phyloP scores from a whole-genome alignment of 805 yeast species.

The Metschnikowia baotianmanensis region DNA sequence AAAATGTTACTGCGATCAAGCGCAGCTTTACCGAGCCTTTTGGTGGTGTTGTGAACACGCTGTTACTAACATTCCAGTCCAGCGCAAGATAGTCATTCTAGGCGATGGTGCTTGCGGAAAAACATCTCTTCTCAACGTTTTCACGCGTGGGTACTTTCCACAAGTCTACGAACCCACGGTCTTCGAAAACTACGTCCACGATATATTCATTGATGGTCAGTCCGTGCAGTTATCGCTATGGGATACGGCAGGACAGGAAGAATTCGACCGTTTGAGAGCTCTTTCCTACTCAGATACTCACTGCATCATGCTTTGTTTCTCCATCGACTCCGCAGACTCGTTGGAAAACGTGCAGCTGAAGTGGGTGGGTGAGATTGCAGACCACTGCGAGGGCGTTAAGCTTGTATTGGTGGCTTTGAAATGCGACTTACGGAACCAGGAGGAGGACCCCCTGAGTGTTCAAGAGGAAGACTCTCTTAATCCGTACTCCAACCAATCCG shows the following conservation, averaged over 20 bases:
- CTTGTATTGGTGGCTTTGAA: slow-evolving; percentile 90
- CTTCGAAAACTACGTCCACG: slow-evolving; percentile 95
- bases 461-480: slow-evolving; percentile 29
- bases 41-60: neutral
- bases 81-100: slow-evolving; percentile 87
- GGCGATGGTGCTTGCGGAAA: slow-evolving; percentile 99
- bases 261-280: slow-evolving; percentile 90
- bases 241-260: slow-evolving; percentile 99
- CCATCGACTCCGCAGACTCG: slow-evolving; percentile 92
- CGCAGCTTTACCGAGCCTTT: neutral
- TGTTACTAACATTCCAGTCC: slow-evolving; percentile 43
- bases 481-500: slow-evolving; percentile 32
- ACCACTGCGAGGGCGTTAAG: slow-evolving; percentile 95
- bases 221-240: slow-evolving; percentile 89
- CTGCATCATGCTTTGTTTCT: slow-evolving; percentile 93
- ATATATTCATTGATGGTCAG: slow-evolving; percentile 91
- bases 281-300: slow-evolving; percentile 93
- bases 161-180: slow-evolving; percentile 98
- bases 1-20: no score
- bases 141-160: slow-evolving; percentile 96
- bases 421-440: slow-evolving; percentile 82
- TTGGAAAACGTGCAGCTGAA: slow-evolving; percentile 91
- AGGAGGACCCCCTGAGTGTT: slow-evolving; percentile 32
- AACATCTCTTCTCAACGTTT: slow-evolving; percentile 89
- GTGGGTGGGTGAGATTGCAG: slow-evolving; percentile 97